A percentile compares a stretch with the other conserved stretches of the same genome.
phyloP scores from a whole-genome alignment of 495 filamentous ascomycete species.

The Hyphodiscus hymeniophilus region DNA sequence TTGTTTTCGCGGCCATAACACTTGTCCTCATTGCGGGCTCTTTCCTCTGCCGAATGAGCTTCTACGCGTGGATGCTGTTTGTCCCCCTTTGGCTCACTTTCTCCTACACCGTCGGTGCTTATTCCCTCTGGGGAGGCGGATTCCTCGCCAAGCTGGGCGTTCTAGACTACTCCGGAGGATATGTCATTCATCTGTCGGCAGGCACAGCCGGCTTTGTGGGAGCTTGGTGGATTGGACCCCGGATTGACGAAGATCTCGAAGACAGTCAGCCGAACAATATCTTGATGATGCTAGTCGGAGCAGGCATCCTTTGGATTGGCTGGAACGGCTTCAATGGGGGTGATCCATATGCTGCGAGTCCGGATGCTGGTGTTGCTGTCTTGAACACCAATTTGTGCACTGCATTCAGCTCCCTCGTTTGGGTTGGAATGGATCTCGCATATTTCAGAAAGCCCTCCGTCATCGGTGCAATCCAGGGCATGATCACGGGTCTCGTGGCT shows the following conservation, averaged over 20 bases:
- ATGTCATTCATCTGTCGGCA: slow-evolving; percentile 50
- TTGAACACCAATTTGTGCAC: slow-evolving; percentile 49
- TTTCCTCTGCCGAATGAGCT: slow-evolving; percentile 44
- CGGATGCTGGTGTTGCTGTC: slow-evolving; percentile 49
- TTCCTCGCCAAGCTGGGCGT: slow-evolving; percentile 43
- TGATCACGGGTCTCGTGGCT: slow-evolving; percentile 47
- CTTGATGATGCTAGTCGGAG: slow-evolving; percentile 40
- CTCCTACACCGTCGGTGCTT: slow-evolving; percentile 36
- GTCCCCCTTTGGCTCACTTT: slow-evolving; percentile 49
- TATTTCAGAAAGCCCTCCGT: slow-evolving; percentile 44
- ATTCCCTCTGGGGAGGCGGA: slow-evolving; percentile 48
- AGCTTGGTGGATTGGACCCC: slow-evolving; percentile 45
- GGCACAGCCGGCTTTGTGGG: slow-evolving; percentile 48
- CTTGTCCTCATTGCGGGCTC: slow-evolving; percentile 44
- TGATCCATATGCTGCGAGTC: slow-evolving; percentile 45
- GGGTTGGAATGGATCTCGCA: slow-evolving; percentile 36
- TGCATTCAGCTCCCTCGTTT: slow-evolving; percentile 41
- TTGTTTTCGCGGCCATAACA: slow-evolving; percentile 52
- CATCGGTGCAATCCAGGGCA: slow-evolving; percentile 44
- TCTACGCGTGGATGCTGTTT: slow-evolving; percentile 49
- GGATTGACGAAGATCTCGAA: slow-evolving; percentile 40
- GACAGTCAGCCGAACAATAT: slow-evolving; percentile 45
- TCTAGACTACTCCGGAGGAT: slow-evolving; percentile 51
- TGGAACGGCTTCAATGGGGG: slow-evolving; percentile 55
- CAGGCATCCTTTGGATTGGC: slow-evolving; percentile 50